Conservation (phyloP, 148 eudicot species). For the Amaranthus palmeri region DNA sequence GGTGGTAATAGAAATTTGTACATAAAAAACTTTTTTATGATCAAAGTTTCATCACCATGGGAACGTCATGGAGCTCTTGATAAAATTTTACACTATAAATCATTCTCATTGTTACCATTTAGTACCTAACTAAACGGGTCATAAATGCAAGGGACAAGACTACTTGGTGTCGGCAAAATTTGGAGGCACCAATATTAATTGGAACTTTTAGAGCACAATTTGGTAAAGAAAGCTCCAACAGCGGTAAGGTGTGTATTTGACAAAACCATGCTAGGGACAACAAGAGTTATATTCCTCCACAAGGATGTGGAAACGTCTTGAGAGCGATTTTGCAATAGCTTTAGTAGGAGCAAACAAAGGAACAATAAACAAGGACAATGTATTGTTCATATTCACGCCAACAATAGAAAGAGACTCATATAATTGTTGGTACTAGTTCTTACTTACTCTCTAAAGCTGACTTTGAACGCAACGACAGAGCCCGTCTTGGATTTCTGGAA, state of each 20-base stretch:
- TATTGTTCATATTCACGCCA: slow-evolving; percentile 5
- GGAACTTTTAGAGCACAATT: not conserved
- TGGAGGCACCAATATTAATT: not conserved
- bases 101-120: too few species aligned
- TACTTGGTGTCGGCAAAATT: not conserved
- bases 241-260: too few species aligned
- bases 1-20: too few species aligned
- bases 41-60: too few species aligned
- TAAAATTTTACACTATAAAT: too few species aligned
- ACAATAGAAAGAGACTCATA: not conserved
- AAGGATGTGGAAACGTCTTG: not conserved
- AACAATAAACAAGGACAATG: not conserved
- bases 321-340: too few species aligned
- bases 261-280: not conserved
- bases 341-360: not conserved
- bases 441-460: slow-evolving; percentile 94
- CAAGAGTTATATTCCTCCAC: not conserved
- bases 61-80: too few species aligned
- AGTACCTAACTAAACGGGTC: too few species aligned
- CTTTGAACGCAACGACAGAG: slow-evolving; percentile 86
- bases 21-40: too few species aligned
- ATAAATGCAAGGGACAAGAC: not conserved
- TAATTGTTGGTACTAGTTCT: slow-evolving; percentile 5
- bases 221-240: too few species aligned
- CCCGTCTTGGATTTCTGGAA: slow-evolving; percentile 77